Evolutionary conservation across 2,329 filamentous ascomycete species (phyloP).

Genomic region (Sphaerulina musiva): DNA sequence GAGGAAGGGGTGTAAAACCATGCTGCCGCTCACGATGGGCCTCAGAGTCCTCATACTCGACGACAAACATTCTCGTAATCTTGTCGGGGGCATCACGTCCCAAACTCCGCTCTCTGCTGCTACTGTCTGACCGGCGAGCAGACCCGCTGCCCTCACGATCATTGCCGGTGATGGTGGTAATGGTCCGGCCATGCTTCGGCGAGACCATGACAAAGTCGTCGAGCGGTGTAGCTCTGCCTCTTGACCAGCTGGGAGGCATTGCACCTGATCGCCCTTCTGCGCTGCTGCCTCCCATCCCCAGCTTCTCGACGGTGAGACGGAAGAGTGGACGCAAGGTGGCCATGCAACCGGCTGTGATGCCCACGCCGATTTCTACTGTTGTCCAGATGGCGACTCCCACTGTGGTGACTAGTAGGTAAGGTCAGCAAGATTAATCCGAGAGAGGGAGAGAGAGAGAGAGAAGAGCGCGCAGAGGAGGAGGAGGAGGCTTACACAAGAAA

Average conservation of each 20-base stretch:
- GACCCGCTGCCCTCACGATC: conserved; percentile 3
- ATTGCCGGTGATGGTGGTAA: conserved; percentile 21
- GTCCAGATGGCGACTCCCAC: conserved; percentile 36
- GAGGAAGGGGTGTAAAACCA: conserved; percentile 10
- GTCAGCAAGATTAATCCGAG: not conserved
- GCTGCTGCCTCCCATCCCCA: conserved; percentile 16
- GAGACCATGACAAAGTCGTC: conserved; percentile 16
- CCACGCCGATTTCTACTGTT: conserved; percentile 32
- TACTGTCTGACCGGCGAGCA: conserved; percentile 12
- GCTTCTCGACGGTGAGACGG: conserved; percentile 22
- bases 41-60: conserved; percentile 24
- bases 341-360: conserved; percentile 40
- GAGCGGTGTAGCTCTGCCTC: conserved; percentile 9
- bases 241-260: conserved; percentile 2
- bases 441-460: too few relatives aligned
- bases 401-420: conserved; percentile 33
- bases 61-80: conserved; percentile 18
- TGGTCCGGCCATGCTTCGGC: conserved; percentile 15
- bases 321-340: conserved; percentile 47
- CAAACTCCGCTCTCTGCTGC: conserved; percentile 19
- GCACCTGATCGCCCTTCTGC: conserved; percentile 5
- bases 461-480: not conserved
- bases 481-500: conserved; percentile 34
- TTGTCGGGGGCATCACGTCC: conserved; percentile 1
- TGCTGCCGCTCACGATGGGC: conserved; percentile 7